A percentile compares a stretch with the other conserved stretches of the same genome.
Conservation (phyloP, 2,329 filamentous ascomycete genomes). For the Ophiobolus disseminans region DNA sequence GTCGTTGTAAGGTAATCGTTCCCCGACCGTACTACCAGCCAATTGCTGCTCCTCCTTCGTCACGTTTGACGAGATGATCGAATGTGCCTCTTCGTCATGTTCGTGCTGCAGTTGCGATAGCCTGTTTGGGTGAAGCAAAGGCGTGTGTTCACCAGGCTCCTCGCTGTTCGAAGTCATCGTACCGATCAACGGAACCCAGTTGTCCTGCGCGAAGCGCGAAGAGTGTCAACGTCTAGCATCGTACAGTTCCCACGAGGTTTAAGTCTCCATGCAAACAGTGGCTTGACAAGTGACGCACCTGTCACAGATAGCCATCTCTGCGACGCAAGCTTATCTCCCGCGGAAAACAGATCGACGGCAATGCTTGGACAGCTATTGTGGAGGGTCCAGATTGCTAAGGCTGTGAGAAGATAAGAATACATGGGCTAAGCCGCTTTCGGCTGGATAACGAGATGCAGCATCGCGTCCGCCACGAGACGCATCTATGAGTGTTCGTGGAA, state of each 20-base stretch:
- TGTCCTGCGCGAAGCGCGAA: background rate
- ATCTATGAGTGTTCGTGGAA: too few relatives aligned
- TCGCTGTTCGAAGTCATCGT: constrained; percentile 36
- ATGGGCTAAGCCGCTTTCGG: constrained; percentile 11
- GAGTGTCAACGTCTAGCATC: background rate
- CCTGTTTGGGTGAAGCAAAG: constrained; percentile 42
- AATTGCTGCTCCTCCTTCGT: constrained; percentile 60
- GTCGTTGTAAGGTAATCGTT: constrained; percentile 66
- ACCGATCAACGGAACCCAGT: background rate
- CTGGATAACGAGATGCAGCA: background rate
- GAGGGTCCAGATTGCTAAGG: constrained; percentile 12
- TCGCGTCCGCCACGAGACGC: background rate
- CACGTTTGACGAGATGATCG: constrained; percentile 53
- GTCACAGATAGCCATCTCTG: background rate
- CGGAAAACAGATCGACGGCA: constrained; percentile 7
- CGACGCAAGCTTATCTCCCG: constrained; percentile 20
- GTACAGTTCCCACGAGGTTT: background rate
- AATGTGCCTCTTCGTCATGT: constrained; percentile 53
- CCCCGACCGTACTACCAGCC: constrained; percentile 57
- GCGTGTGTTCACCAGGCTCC: constrained; percentile 43
- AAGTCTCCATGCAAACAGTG: constrained; percentile 1
- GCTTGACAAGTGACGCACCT: constrained; percentile 13
- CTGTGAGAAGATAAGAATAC: constrained; percentile 27
- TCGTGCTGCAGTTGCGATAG: constrained; percentile 45
- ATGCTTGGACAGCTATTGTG: constrained; percentile 13